Evolutionary conservation across 78 protist species (phyloP).

Genomic region (Dictyostelium firmibasis): DNA sequence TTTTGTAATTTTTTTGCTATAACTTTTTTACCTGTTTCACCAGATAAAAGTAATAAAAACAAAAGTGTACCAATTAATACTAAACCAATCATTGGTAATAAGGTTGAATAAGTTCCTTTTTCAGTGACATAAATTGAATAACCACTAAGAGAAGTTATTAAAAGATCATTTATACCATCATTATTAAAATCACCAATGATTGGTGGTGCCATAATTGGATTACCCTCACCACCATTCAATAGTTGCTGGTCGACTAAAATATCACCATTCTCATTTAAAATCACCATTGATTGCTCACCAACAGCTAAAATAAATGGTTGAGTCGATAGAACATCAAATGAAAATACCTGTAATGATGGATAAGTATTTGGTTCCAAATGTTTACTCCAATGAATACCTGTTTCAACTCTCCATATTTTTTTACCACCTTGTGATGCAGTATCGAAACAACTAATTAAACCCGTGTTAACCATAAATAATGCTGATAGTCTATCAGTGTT

Average conservation of each 20-base stretch:
- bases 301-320: neutral
- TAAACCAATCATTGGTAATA: constrained; percentile 19
- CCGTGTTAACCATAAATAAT: constrained; percentile 37
- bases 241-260: neutral
- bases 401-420: constrained; percentile 41
- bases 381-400: constrained; percentile 25
- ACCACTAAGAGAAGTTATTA: constrained; percentile 37
- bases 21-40: neutral
- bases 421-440: neutral
- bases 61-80: neutral
- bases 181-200: constrained; percentile 71
- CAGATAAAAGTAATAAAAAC: neutral
- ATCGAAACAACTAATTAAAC: constrained; percentile 19
- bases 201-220: constrained; percentile 67
- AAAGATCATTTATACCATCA: constrained; percentile 73
- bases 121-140: neutral
- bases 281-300: neutral
- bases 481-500: neutral
- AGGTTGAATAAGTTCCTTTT: neutral
- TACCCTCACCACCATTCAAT: neutral
- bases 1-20: neutral
- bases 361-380: neutral
- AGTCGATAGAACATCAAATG: neutral
- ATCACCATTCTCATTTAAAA: constrained; percentile 16
- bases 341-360: constrained; percentile 43